A percentile compares a stretch with the other conserved stretches of the same genome.
Evolutionary conservation across 805 yeast genomes (phyloP).

Genomic region (Schizosaccharomyces osmophilus): DNA sequence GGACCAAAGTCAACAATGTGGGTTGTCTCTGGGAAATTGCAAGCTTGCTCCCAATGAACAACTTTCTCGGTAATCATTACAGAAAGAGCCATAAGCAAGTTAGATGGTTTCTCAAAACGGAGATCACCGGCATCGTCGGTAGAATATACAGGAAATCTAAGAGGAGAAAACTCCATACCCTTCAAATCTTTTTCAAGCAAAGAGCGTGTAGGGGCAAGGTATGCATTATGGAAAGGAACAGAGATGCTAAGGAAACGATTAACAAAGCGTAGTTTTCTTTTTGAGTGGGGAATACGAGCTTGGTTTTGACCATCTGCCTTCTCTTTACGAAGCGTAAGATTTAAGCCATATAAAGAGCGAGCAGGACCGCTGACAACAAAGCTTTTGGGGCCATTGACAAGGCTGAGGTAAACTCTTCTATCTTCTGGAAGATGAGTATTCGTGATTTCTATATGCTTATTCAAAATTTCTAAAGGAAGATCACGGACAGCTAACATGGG

Average conservation of each 20-base stretch:
- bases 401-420: slow-evolving; percentile 71
- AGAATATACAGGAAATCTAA: slow-evolving; percentile 74
- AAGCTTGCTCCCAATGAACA: slow-evolving; percentile 86
- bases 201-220: slow-evolving; percentile 48
- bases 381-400: slow-evolving; percentile 86
- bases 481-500: slow-evolving; percentile 94
- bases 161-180: slow-evolving; percentile 5
- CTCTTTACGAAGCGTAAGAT: slow-evolving; percentile 71
- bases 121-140: slow-evolving; percentile 26
- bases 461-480: slow-evolving; percentile 55
- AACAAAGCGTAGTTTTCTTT: slow-evolving; percentile 81
- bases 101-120: slow-evolving; percentile 31
- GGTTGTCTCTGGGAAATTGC: slow-evolving; percentile 40
- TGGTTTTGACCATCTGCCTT: slow-evolving; percentile 93
- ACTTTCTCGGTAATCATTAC: slow-evolving; percentile 69
- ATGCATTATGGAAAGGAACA: slow-evolving; percentile 89
- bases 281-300: slow-evolving; percentile 76
- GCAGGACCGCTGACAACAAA: slow-evolving; percentile 96
- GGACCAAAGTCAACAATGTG: slow-evolving; percentile 96
- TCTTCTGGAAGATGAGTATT: slow-evolving; percentile 81
- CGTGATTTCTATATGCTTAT: slow-evolving; percentile 56
- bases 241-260: slow-evolving; percentile 85
- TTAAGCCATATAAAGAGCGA: slow-evolving; percentile 86
- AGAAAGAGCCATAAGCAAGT: slow-evolving; percentile 21
- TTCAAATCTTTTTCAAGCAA: background rate